phyloP scores from a whole-genome alignment of 2,329 filamentous ascomycete genomes.

The Lachnellula suecica region DNA sequence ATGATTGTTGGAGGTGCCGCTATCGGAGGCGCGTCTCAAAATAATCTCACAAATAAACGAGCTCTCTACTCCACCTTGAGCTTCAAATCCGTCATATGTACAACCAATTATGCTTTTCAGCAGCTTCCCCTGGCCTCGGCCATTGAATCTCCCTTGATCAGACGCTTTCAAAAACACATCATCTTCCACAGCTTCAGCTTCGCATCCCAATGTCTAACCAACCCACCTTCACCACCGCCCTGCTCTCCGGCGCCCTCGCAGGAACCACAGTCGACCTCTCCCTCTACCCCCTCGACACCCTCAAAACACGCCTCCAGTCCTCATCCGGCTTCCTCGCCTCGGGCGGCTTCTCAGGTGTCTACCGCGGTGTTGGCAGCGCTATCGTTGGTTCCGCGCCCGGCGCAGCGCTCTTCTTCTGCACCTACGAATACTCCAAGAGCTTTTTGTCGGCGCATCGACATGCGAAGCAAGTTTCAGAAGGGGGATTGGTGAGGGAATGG shows the following conservation, averaged over 20 bases:
- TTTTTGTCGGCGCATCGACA: constrained; percentile 39
- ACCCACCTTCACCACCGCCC: constrained; percentile 55
- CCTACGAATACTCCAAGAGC: constrained; percentile 77
- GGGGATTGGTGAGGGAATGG: constrained; percentile 28
- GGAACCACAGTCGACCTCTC: constrained; percentile 96
- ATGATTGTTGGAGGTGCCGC: no score
- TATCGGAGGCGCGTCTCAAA: constrained; percentile 5
- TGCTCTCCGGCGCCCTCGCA: constrained; percentile 82
- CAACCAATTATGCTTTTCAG: constrained; percentile 18
- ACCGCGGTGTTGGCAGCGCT: constrained; percentile 86
- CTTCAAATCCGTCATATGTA: neutral
- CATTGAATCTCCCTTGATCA: constrained; percentile 7
- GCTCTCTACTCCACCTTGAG: constrained; percentile 3
- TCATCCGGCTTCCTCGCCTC: constrained; percentile 72
- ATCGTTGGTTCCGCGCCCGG: constrained; percentile 90
- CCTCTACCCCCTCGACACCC: constrained; percentile 95
- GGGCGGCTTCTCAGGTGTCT: constrained; percentile 89
- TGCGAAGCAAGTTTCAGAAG: constrained; percentile 22
- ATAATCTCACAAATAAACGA: constrained; percentile 8
- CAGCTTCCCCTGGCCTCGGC: constrained; percentile 23
- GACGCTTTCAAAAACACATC: neutral
- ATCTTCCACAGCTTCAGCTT: neutral
- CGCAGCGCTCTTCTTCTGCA: constrained; percentile 96
- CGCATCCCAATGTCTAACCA: constrained; percentile 16
- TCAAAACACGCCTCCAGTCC: constrained; percentile 96